A percentile compares a stretch with the other conserved stretches of the same genome.
These are phyloP conservation scores for Coniosporium tulheliwenetii DNA, from an alignment of 2,329 filamentous ascomycete species.

Conservation along the genomic window DNA sequence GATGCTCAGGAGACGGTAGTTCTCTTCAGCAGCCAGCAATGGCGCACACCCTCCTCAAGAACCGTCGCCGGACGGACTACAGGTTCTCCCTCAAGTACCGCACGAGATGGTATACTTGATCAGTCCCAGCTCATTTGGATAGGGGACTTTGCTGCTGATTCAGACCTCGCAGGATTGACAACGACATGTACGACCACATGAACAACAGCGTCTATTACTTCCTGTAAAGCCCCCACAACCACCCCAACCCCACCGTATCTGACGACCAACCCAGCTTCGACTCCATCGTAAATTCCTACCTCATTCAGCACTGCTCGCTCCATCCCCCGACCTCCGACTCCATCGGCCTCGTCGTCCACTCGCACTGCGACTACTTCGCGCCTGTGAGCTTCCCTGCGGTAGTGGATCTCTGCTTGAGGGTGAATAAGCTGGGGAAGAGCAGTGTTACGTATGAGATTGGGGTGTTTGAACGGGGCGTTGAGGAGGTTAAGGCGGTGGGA, in stretches of 20 bases:
- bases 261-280: conserved; percentile 46
- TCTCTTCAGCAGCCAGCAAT: conserved; percentile 1
- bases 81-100: conserved; percentile 65
- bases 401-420: conserved; percentile 66
- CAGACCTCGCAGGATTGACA: conserved; percentile 52
- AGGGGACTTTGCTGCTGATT: conserved; percentile 1
- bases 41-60: conserved; percentile 28
- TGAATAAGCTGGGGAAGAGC: conserved; percentile 69
- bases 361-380: conserved; percentile 72
- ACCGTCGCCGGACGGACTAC: conserved; percentile 56
- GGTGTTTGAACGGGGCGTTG: conserved; percentile 61
- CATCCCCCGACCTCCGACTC: conserved; percentile 54
- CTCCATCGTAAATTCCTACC: conserved; percentile 76
- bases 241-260: too few relatives aligned
- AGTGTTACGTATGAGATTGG: conserved; percentile 86
- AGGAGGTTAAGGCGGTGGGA: conserved; percentile 67
- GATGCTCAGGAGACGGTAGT: too few relatives aligned
- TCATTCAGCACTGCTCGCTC: conserved; percentile 64
- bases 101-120: conserved; percentile 58
- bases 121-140: conserved; percentile 1
- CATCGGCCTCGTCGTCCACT: conserved; percentile 73
- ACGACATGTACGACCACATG: conserved; percentile 90
- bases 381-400: conserved; percentile 69
- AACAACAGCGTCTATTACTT: conserved; percentile 83
- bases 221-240: conserved; percentile 32